phyloP scores from a whole-genome alignment of 805 yeast genomes.

The Sugiyamaella smithiae region DNA sequence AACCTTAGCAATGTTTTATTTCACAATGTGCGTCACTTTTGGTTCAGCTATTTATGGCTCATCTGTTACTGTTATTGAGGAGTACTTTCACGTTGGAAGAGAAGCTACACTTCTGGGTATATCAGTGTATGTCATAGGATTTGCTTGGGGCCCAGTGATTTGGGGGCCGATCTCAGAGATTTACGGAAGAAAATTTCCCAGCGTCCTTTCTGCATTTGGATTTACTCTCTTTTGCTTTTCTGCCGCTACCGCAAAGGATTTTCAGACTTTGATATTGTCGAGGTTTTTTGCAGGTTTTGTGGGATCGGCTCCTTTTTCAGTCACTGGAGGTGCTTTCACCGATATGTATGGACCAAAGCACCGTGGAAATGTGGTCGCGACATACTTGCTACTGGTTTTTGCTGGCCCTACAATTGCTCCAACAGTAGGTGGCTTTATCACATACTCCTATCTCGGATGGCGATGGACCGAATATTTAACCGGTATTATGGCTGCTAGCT shows the following conservation, averaged over 20 bases:
- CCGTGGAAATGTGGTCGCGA: constrained; percentile 67
- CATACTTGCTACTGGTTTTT: constrained; percentile 65
- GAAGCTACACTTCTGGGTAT: constrained; percentile 81
- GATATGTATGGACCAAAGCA: constrained; percentile 62
- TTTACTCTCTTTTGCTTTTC: constrained; percentile 60
- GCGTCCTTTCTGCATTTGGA: constrained; percentile 51
- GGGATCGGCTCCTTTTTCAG: constrained; percentile 79
- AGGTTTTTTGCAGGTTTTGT: constrained; percentile 72
- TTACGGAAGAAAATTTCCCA: constrained; percentile 61
- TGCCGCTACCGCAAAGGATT: constrained; percentile 64
- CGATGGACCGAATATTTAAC: constrained; percentile 76
- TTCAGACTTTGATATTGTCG: constrained; percentile 69
- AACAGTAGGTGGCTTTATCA: constrained; percentile 62
- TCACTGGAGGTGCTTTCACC: constrained; percentile 76
- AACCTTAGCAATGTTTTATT: constrained; percentile 62
- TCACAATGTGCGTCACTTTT: constrained; percentile 87
- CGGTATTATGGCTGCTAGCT: constrained; percentile 54
- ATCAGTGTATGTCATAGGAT: constrained; percentile 86
- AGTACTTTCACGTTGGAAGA: constrained; percentile 61
- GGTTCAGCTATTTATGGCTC: constrained; percentile 92
- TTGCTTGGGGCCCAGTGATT: constrained; percentile 78
- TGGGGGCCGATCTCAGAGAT: constrained; percentile 86
- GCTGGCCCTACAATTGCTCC: constrained; percentile 73
- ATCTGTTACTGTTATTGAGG: constrained; percentile 65
- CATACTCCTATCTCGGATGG: constrained; percentile 66